Evolutionary conservation across 148 eudicot genomes (phyloP).

Genomic region (Chenopodium quinoa): DNA sequence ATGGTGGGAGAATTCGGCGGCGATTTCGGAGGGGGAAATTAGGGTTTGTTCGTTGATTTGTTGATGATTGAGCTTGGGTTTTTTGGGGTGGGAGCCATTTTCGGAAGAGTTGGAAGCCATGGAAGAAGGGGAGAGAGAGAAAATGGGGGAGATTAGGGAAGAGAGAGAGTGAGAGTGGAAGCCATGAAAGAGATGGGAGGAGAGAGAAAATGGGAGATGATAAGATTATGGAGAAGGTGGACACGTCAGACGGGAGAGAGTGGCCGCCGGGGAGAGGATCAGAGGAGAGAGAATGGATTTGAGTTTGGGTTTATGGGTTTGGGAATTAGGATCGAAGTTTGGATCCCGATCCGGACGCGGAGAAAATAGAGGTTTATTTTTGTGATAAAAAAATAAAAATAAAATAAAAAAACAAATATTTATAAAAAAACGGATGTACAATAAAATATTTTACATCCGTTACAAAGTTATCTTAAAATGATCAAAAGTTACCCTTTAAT

Average conservation of each 20-base stretch:
- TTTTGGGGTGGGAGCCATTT: conserved; percentile 35
- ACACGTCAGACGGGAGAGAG: conserved; percentile 11
- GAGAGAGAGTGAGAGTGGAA: neutral
- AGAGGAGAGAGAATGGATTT: neutral
- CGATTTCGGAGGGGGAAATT: conserved; percentile 45
- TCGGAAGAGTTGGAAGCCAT: conserved; percentile 38
- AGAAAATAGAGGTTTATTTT: no score
- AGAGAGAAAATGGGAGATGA: neutral
- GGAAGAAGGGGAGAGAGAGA: neutral
- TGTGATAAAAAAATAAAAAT: no score
- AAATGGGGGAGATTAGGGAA: neutral
- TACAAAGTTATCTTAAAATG: no score
- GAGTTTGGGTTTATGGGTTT: neutral
- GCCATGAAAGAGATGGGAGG: neutral
- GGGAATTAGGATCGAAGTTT: neutral
- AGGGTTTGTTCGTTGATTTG: conserved; percentile 13
- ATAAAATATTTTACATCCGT: no score
- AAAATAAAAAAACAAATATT: no score
- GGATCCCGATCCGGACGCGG: neutral
- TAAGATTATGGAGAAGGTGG: conserved; percentile 15
- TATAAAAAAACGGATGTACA: no score
- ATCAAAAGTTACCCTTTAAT: no score
- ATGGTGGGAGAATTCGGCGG: conserved; percentile 72
- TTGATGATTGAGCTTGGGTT: conserved; percentile 27
- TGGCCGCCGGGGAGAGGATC: neutral